Evolutionary conservation across 306 rosid species (phyloP).

Genomic region (Astragalus membranaceus): DNA sequence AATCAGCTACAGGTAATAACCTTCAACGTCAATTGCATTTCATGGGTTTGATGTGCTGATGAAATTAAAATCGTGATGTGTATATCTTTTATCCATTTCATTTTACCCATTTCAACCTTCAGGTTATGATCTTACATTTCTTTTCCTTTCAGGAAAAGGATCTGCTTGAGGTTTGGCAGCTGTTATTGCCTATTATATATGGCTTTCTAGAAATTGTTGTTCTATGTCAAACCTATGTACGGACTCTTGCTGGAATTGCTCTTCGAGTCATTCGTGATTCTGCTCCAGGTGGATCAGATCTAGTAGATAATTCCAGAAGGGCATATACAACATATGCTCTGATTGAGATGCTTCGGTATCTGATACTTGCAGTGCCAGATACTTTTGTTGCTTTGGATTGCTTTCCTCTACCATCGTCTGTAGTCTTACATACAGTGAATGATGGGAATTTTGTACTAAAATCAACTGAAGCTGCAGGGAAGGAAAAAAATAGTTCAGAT

Average conservation of each 20-base stretch:
- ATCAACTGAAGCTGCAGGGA: constrained; percentile 51
- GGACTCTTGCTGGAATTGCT: constrained; percentile 69
- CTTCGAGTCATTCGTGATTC: constrained; percentile 72
- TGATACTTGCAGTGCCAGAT: constrained; percentile 75
- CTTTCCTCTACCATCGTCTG: constrained; percentile 79
- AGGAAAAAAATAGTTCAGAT: constrained; percentile 44
- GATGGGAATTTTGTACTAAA: constrained; percentile 64
- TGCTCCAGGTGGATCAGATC: constrained; percentile 94
- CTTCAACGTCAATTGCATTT: not conserved
- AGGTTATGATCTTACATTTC: constrained; percentile 22
- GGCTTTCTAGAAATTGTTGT: constrained; percentile 81
- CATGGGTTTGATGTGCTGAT: constrained; percentile 1
- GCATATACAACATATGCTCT: constrained; percentile 70
- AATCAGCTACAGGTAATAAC: constrained; percentile 70
- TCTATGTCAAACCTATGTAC: constrained; percentile 81
- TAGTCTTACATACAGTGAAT: constrained; percentile 52
- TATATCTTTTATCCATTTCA: not conserved
- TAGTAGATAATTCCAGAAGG: constrained; percentile 83
- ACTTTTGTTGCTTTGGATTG: constrained; percentile 92
- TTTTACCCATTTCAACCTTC: not conserved
- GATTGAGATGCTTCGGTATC: constrained; percentile 86
- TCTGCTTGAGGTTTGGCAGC: constrained; percentile 72
- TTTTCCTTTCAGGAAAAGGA: constrained; percentile 69
- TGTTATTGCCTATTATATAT: constrained; percentile 80
- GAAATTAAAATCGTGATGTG: not conserved